These are phyloP conservation scores for Termitomyces sp. DNA, from an alignment of 768 basidiomycete species.

Conservation along the genomic window DNA sequence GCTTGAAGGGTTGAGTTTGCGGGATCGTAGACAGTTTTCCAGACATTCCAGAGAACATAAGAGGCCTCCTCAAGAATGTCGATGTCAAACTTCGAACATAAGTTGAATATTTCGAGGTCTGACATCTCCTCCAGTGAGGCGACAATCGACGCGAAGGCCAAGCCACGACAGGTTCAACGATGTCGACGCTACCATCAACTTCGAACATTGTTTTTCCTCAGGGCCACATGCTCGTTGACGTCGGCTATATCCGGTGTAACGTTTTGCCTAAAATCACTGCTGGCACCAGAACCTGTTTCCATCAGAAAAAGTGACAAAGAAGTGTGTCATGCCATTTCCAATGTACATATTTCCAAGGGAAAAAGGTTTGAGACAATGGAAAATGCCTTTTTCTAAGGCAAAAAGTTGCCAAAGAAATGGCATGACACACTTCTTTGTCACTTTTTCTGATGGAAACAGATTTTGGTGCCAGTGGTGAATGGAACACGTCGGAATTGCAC, in stretches of 20 bases:
- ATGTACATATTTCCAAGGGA: too few relatives aligned
- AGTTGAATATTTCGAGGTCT: constrained; percentile 24
- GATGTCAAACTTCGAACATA: constrained; percentile 30
- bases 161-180: background rate
- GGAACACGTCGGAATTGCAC: too few relatives aligned
- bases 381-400: too few relatives aligned
- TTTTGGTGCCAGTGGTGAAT: too few relatives aligned
- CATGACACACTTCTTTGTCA: too few relatives aligned
- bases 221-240: background rate
- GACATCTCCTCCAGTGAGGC: constrained; percentile 9
- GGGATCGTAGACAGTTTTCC: constrained; percentile 23
- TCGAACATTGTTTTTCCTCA: background rate
- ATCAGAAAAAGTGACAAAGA: too few relatives aligned
- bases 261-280: too few relatives aligned
- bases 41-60: constrained; percentile 34
- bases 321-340: too few relatives aligned
- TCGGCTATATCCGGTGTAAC: background rate
- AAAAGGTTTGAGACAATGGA: too few relatives aligned
- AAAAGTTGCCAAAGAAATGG: too few relatives aligned
- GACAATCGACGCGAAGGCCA: background rate
- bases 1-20: constrained; percentile 25
- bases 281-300: too few relatives aligned
- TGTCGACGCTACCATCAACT: background rate
- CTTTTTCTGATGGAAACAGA: too few relatives aligned
- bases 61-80: constrained; percentile 35